Evolutionary conservation across 2,329 filamentous ascomycete genomes (phyloP).

Genomic region (Endothia cerciana): DNA sequence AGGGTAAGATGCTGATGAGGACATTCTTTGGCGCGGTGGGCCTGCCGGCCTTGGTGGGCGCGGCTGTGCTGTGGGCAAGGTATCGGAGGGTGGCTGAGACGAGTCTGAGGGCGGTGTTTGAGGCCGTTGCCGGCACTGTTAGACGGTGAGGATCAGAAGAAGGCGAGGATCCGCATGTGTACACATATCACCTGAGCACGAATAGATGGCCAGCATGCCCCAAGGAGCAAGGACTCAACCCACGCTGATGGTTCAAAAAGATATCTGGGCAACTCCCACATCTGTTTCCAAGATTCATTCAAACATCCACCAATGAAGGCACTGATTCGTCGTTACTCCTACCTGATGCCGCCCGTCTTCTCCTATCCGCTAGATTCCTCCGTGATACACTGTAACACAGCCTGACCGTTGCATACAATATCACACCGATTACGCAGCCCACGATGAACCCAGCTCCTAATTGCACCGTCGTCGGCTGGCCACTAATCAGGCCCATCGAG

Average conservation of each 20-base stretch:
- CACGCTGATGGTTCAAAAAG: not conserved
- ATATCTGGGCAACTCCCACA: not conserved
- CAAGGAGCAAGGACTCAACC: not conserved
- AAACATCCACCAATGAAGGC: not conserved
- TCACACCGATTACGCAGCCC: constrained; percentile 23
- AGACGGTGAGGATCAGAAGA: constrained; percentile 12
- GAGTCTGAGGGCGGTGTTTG: constrained; percentile 5
- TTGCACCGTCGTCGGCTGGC: constrained; percentile 20
- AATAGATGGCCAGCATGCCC: not conserved
- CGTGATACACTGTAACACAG: not conserved
- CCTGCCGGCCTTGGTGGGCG: constrained; percentile 31
- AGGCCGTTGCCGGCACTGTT: constrained; percentile 7
- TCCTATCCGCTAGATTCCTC: not conserved
- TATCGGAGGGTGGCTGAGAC: constrained; percentile 18
- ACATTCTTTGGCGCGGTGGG: constrained; percentile 43
- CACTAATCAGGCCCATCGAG: not conserved
- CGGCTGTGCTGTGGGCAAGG: constrained; percentile 27
- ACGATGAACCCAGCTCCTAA: constrained; percentile 25
- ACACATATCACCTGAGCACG: too few species aligned
- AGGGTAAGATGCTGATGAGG: constrained; percentile 64
- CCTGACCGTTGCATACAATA: constrained; percentile 6
- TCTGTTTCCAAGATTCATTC: not conserved
- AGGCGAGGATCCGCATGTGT: not conserved
- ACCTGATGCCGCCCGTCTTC: not conserved
- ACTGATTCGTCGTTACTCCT: not conserved